Base-by-base conservation (phyloP, 345 rosid genomes). In the Eucalyptus brandiana region DNA sequence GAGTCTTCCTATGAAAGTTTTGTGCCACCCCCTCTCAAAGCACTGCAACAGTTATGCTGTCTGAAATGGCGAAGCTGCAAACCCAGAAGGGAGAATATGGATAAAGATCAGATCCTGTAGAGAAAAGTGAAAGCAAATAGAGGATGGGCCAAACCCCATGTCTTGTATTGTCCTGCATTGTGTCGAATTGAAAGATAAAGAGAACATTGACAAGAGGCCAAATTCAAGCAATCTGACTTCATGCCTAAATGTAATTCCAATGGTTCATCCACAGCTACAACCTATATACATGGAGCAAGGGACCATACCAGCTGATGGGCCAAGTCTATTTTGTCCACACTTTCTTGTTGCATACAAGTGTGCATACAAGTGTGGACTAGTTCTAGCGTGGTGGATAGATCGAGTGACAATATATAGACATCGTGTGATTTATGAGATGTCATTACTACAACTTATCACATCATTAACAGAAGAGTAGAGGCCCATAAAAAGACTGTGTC, bases 331-430 rank as follows among this genome's bases (percentile, higher is more conserved):
- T 65, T 28, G 76, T 65, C 40, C 37, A n/a, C 76, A 65, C 76
- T n/a, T 65, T 65, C 21, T n/a, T 18, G 37, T n/a, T n/a, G 76
- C 40, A 0, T 8, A n/a, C 32, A 8, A 65, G 18, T n/a, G 5
- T n/a, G 4, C 34, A 0, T 30, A 65, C 9, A 16, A 15, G 37
- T 0, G 19, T 17, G 37, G 21, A n/a, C 5, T 15, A 65, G 32
- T 30, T 32, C 72, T n/a, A 8, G 34, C 1, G 3, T n/a, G 76
- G 37, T 2, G 76, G 37, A 65, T 65, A n/a, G 37, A 65, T 2
- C 1, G 3, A n/a, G 34, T 65, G 76, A n/a, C 21, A 15, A n/a
- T 65, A 65, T n/a, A n/a, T n/a, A 65, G 40, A 65, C 34, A n/a
- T 65, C 23, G 34, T 3, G 21, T n/a, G 37, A 65, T n/a, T 65